Evolutionary conservation across 352 stramenopile species (phyloP).

Genomic region (Pythium scleroteichum): DNA sequence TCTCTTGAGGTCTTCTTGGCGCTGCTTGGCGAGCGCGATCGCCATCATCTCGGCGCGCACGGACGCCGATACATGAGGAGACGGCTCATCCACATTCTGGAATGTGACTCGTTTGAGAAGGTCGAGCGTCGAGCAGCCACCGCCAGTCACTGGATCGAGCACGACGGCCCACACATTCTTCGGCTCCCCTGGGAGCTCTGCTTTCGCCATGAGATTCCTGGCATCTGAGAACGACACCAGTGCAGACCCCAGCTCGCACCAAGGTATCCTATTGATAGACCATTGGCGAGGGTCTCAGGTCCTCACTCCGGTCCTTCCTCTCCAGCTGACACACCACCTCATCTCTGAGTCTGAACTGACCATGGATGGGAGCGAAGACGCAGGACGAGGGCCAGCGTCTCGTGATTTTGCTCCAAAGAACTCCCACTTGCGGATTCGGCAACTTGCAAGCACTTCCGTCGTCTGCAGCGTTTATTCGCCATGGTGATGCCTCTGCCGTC

Average conservation of each 20-base stretch:
- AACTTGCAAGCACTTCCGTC: neutral
- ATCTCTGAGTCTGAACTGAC: slow-evolving; percentile 10
- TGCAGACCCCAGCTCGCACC: neutral
- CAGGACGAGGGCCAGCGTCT: no score
- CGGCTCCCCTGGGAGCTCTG: neutral
- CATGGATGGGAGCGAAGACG: no score
- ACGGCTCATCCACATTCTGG: slow-evolving; percentile 9
- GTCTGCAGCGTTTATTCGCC: neutral
- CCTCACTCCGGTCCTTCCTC: neutral
- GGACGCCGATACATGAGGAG: slow-evolving; percentile 17
- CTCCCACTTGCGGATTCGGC: no score
- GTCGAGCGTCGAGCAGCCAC: slow-evolving; percentile 64
- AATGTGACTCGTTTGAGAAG: slow-evolving; percentile 45
- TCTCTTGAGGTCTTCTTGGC: slow-evolving; percentile 11
- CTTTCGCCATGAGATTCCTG: neutral
- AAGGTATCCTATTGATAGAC: neutral
- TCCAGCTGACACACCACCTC: slow-evolving; percentile 3
- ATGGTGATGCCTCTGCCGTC: slow-evolving; percentile 32
- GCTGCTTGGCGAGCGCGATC: slow-evolving; percentile 12
- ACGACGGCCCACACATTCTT: slow-evolving; percentile 9
- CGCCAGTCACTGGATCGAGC: slow-evolving; percentile 26
- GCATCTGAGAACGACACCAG: neutral
- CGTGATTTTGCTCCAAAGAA: no score
- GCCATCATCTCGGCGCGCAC: slow-evolving; percentile 52
- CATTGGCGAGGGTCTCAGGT: neutral